Evolutionary conservation across 2,329 filamentous ascomycete species (phyloP), one percentile per base, ranked within the genome.

Genomic region (Cladobotryum protrusum): DNA sequence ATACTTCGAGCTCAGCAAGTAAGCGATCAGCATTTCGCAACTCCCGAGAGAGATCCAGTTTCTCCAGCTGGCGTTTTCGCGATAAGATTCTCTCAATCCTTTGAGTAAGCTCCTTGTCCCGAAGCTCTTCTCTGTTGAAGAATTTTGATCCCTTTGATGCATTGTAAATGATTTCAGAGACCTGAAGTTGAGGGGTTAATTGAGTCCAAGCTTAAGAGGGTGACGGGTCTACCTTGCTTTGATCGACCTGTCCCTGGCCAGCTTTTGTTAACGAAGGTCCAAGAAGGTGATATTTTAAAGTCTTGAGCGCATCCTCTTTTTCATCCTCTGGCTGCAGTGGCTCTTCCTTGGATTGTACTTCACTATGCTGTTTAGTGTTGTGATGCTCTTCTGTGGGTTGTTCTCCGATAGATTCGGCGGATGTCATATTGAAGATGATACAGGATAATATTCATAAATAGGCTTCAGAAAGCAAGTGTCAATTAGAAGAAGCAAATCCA

Each of bases 111-210:
- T 81, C 77, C 60, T 86, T 85, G 72, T 97, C 92, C 59, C 85
- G 86, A 50, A 72, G 77, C 64, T 96, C 86, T 67, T 99, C 93
- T 52, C 91, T 89, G 58, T 86, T 88, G 77, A 97, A 99, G 72
- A 86, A 99, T 66, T 96, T 96, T 57, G 89, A 95, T 43, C 93
- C 93, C 65, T 95, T 96, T 14, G 90, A 96, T 11, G 91, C 90
- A 66, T 95, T 89, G 71, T 96, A 97, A 53, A 99, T 99, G 58
- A 97, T 85, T 60, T 97, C 91, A 2, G 91, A 95, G 45, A 99
- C 90, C 83, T 86, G 45, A 12, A 36, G n/a, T n/a, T 18, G 24
- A 29, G 11, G 24, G 7, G 6, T 37, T 24, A 34, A 39, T 18
- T 9, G 19, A 35, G 19, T 12, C 24, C 35, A 17, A 18, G 24